These are phyloP conservation scores for Alternaria tenuissima DNA, from an alignment of 2,329 filamentous ascomycete species.

Conservation along the genomic window DNA sequence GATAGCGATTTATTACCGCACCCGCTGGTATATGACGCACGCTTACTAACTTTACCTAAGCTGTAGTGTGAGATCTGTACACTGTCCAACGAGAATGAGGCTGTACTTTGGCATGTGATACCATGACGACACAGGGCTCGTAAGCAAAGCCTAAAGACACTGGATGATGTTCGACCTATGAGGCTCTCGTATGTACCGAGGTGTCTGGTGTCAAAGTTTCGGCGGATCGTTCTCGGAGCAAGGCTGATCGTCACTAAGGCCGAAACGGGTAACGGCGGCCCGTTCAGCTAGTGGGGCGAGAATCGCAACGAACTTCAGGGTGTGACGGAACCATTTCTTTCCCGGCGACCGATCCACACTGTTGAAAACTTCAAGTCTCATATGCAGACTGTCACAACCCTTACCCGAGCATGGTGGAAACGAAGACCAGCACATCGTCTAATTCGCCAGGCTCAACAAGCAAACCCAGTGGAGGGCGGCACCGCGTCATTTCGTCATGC, in stretches of 20 bases:
- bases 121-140: background rate
- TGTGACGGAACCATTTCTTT: constrained; percentile 17
- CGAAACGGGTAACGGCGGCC: constrained; percentile 10
- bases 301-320: constrained; percentile 4
- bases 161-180: background rate
- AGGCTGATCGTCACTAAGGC: constrained; percentile 11
- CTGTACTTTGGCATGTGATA: constrained; percentile 24
- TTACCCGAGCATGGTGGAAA: constrained; percentile 35
- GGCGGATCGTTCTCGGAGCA: background rate
- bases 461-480: constrained; percentile 43
- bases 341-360: constrained; percentile 24
- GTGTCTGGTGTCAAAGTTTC: background rate
- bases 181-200: background rate
- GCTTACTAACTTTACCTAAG: background rate
- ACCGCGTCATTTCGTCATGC: constrained; percentile 50
- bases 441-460: constrained; percentile 34
- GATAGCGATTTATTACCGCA: background rate
- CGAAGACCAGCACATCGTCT: constrained; percentile 28
- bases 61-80: background rate
- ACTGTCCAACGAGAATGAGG: constrained; percentile 17
- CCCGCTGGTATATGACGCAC: background rate
- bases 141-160: background rate
- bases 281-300: constrained; percentile 15
- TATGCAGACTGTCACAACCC: constrained; percentile 14
- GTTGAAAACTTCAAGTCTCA: constrained; percentile 19